A percentile compares a stretch with the other conserved stretches of the same genome.
These are phyloP conservation scores for Botrytis hyacinthi DNA, from an alignment of 2,329 filamentous ascomycete species.

Conservation along the genomic window DNA sequence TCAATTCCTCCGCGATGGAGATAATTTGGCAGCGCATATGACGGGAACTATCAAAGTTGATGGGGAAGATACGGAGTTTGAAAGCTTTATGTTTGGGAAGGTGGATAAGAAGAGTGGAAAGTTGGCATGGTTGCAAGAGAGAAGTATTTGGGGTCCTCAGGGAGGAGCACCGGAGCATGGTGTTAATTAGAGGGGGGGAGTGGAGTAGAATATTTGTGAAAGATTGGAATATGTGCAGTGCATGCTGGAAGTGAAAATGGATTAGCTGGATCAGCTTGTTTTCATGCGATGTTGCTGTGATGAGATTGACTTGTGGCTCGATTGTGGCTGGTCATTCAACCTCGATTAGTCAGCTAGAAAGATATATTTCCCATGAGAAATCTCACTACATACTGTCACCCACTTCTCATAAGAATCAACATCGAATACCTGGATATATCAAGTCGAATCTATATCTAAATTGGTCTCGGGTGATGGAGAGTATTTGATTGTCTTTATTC, in stretches of 20 bases:
- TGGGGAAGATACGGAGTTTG: background rate
- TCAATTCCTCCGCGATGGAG: constrained; percentile 12
- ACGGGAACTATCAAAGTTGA: background rate
- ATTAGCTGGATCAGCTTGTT: background rate
- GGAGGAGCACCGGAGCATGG: constrained; percentile 4
- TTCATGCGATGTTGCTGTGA: background rate
- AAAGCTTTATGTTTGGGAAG: constrained; percentile 12
- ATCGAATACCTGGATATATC: background rate
- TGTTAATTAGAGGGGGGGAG: background rate
- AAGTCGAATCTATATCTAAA: background rate
- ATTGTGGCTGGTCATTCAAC: background rate
- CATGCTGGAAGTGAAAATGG: background rate
- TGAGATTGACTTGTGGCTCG: background rate
- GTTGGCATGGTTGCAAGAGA: background rate
- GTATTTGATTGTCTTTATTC: background rate
- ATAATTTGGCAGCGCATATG: constrained; percentile 3
- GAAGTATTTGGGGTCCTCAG: constrained; percentile 9
- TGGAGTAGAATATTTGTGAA: background rate
- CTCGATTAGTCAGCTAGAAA: background rate
- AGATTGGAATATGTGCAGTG: background rate
- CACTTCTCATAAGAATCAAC: background rate
- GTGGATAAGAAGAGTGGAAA: constrained; percentile 7
- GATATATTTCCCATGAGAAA: background rate
- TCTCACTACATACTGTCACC: background rate
- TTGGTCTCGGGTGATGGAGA: background rate